Percentiles rank a stretch among this genome's conserved stretches.
phyloP scores from a whole-genome alignment of 495 filamentous ascomycete species.

The Daldinia decipiens region DNA sequence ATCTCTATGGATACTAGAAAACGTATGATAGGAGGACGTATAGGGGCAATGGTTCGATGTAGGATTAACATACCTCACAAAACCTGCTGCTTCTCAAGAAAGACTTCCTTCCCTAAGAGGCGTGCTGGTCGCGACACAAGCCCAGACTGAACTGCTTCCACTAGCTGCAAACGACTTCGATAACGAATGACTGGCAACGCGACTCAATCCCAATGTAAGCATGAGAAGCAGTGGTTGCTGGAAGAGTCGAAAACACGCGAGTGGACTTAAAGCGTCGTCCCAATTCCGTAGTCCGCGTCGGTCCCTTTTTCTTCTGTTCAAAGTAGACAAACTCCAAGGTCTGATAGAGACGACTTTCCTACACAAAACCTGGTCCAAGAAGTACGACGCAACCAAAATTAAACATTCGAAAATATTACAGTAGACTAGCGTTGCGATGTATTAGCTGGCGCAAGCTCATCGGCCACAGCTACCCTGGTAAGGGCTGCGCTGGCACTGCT shows the following conservation, averaged over 20 bases:
- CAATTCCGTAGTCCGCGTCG: conserved; percentile 7
- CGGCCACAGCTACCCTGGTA: conserved; percentile 21
- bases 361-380: conserved; percentile 24
- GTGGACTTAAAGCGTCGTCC: conserved; percentile 21
- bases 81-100: conserved; percentile 16
- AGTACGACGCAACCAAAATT: conserved; percentile 45
- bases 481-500: conserved; percentile 21
- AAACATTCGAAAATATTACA: conserved; percentile 50
- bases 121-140: conserved; percentile 5
- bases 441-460: conserved; percentile 48
- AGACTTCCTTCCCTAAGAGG: neutral
- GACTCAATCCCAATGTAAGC: conserved; percentile 40
- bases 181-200: conserved; percentile 48
- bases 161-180: conserved; percentile 29
- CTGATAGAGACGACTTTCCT: conserved; percentile 26
- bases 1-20: neutral
- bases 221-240: conserved; percentile 34
- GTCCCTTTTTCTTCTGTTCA: conserved; percentile 12
- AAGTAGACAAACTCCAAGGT: conserved; percentile 34
- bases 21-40: neutral
- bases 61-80: conserved; percentile 26
- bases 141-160: conserved; percentile 14
- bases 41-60: neutral
- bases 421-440: conserved; percentile 46
- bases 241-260: conserved; percentile 26